These are phyloP conservation scores for Coffea eugenioides DNA, from an alignment of 257 asterid species.

Conservation along the genomic window DNA sequence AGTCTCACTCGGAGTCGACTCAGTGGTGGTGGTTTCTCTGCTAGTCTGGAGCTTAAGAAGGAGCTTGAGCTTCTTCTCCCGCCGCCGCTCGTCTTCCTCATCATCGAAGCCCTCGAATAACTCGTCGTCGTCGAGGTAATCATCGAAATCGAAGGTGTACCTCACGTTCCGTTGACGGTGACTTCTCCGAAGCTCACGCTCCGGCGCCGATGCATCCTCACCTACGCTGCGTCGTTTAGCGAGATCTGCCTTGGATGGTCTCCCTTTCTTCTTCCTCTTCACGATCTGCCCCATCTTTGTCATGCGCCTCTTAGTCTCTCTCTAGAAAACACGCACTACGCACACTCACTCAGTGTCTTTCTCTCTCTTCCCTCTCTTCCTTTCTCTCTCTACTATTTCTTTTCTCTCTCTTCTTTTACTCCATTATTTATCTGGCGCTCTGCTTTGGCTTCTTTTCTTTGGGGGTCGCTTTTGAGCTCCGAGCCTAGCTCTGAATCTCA, in stretches of 20 bases:
- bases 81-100: slow-evolving; percentile 61
- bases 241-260: slow-evolving; percentile 80
- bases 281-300: slow-evolving; percentile 87
- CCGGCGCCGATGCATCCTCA: slow-evolving; percentile 32
- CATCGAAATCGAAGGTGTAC: slow-evolving; percentile 91
- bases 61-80: slow-evolving; percentile 80
- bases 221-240: slow-evolving; percentile 32
- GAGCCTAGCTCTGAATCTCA: slow-evolving; percentile 44
- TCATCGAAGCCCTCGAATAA: slow-evolving; percentile 44
- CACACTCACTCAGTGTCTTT: slow-evolving; percentile 22
- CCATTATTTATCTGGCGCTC: slow-evolving; percentile 44
- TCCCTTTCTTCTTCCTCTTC: slow-evolving; percentile 86
- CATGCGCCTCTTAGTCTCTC: slow-evolving; percentile 42
- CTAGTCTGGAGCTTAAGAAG: slow-evolving; percentile 56
- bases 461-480: slow-evolving; percentile 32
- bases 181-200: slow-evolving; percentile 74
- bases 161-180: slow-evolving; percentile 82
- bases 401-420: slow-evolving; percentile 71
- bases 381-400: slow-evolving; percentile 26
- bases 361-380: slow-evolving; percentile 32
- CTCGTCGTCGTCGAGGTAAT: slow-evolving; percentile 90
- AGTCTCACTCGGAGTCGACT: slow-evolving; percentile 31
- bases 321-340: slow-evolving; percentile 16
- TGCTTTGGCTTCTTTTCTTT: slow-evolving; percentile 36
- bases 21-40: slow-evolving; percentile 18